Evolutionary conservation across 495 filamentous ascomycete genomes (phyloP), one percentile per base, ranked within the genome.

Genomic region (Elaphomyces granulatus): DNA sequence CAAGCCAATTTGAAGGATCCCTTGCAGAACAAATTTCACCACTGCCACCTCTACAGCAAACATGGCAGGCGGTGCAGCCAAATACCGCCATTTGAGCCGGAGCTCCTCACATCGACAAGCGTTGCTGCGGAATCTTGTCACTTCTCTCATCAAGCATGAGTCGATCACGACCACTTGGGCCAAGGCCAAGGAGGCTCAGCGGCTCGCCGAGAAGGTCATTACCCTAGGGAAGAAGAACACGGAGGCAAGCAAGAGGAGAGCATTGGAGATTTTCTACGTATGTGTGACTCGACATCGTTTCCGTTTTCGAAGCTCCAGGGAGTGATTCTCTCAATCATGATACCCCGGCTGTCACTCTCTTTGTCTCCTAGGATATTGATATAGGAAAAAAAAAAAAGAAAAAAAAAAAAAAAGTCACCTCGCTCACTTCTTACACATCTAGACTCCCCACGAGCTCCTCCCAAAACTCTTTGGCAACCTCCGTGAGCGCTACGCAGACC

Each of bases 111-210:
- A 95, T 54, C 76, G 90, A 53, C 75, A 88, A 63, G 87, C 90
- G 40, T 75, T 98, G 45, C 81, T 98, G 42, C 86, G 90, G 47
- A 96, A 96, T 61, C 71, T 98, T 33, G 85, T 96, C 52, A 93
- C 87, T 43, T 88, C 86, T n/a, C 81, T 98, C 41, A 76, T 98
- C 67, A 68, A 80, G 53, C 75, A 94, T 58, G 90, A 98, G 64
- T 74, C 81, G 38, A 93, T 98, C 66, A 76, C 75, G 35, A 98
- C 90, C 18, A 94, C 90, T 63, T 95, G 80, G 77, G 75, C 75
- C 56, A 96, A 95, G 65, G 90, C 90, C 20, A 98, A 96, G 60
- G 90, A 98, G 66, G 82, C 90, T 33, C 90, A 96, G 60, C 72
- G 80, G 1, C 58, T 95, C 19, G 90, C 90, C 28, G 90, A 98